phyloP scores from a whole-genome alignment of 495 filamentous ascomycete species.

The Penicillium riverlandense region DNA sequence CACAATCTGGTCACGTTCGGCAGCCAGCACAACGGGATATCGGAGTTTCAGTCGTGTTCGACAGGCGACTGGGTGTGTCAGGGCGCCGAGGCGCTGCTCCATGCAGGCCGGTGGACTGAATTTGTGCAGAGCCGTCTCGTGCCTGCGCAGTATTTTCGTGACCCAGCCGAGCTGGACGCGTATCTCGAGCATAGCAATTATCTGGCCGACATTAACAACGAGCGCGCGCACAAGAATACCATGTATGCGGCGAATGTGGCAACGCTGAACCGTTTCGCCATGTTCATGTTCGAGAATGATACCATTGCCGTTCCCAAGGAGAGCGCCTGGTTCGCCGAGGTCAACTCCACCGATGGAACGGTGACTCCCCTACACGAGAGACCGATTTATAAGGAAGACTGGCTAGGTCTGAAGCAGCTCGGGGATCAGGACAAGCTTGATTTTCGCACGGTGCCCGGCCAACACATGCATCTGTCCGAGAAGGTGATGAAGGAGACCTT shows the following conservation, averaged over 20 bases:
- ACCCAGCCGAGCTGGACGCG: slow-evolving; percentile 57
- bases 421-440: slow-evolving; percentile 73
- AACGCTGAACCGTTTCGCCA: slow-evolving; percentile 68
- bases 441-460: slow-evolving; percentile 61
- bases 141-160: slow-evolving; percentile 91
- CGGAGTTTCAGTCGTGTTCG: slow-evolving; percentile 63
- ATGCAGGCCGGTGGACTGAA: slow-evolving; percentile 63
- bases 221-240: slow-evolving; percentile 65
- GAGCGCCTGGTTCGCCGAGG: slow-evolving; percentile 84
- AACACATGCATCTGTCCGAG: slow-evolving; percentile 78
- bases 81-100: slow-evolving; percentile 64
- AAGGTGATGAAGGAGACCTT: slow-evolving; percentile 60
- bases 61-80: slow-evolving; percentile 72
- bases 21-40: slow-evolving; percentile 89
- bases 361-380: slow-evolving; percentile 64
- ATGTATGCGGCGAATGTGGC: slow-evolving; percentile 67
- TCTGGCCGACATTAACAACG: slow-evolving; percentile 98
- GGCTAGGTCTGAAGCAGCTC: slow-evolving; percentile 77
- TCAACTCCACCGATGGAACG: slow-evolving; percentile 58
- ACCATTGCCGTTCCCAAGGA: slow-evolving; percentile 83
- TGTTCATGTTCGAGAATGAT: slow-evolving; percentile 89
- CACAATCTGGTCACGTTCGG: slow-evolving; percentile 85
- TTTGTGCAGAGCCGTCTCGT: slow-evolving; percentile 74
- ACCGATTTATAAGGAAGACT: slow-evolving; percentile 81
- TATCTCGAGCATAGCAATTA: slow-evolving; percentile 86